phyloP scores from a whole-genome alignment of 371 early-diverging fungal species.

The Mucor saturninus region DNA sequence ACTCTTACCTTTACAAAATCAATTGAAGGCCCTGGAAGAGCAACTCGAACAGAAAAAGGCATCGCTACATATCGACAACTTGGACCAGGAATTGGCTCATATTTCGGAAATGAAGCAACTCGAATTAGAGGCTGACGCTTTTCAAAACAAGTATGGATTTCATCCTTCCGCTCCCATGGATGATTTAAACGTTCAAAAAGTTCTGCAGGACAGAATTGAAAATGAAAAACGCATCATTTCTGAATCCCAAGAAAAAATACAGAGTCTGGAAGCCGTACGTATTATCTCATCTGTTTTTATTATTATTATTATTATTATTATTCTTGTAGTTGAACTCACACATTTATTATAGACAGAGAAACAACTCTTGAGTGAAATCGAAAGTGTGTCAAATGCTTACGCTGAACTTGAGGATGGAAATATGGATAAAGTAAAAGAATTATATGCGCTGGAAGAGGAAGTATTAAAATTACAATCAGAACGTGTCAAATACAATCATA shows the following conservation, averaged over 20 bases:
- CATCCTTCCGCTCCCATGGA: slow-evolving; percentile 18
- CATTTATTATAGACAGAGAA: slow-evolving; percentile 43
- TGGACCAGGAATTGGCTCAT: slow-evolving; percentile 12
- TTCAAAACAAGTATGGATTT: slow-evolving; percentile 26
- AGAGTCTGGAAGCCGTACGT: slow-evolving; percentile 19
- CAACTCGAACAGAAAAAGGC: slow-evolving; percentile 9
- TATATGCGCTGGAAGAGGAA: slow-evolving; percentile 77
- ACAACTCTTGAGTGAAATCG: slow-evolving; percentile 77
- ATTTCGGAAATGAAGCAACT: slow-evolving; percentile 15
- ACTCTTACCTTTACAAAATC: slow-evolving; percentile 17
- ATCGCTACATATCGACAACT: background rate
- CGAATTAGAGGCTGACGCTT: slow-evolving; percentile 19
- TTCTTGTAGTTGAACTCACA: no score
- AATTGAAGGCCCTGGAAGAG: slow-evolving; percentile 20
- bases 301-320: background rate
- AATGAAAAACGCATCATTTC: slow-evolving; percentile 18
- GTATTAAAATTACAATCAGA: slow-evolving; percentile 77
- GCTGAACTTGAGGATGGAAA: slow-evolving; percentile 81
- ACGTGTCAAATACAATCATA: slow-evolving; percentile 45
- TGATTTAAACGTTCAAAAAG: slow-evolving; percentile 14
- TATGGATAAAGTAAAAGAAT: slow-evolving; percentile 72
- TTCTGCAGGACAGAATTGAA: slow-evolving; percentile 39
- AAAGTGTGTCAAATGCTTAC: slow-evolving; percentile 81
- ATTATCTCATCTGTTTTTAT: slow-evolving; percentile 6
- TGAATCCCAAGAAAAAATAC: slow-evolving; percentile 18